phyloP scores from a whole-genome alignment of 257 asterid genomes.

The Solanum gracilifrons region DNA sequence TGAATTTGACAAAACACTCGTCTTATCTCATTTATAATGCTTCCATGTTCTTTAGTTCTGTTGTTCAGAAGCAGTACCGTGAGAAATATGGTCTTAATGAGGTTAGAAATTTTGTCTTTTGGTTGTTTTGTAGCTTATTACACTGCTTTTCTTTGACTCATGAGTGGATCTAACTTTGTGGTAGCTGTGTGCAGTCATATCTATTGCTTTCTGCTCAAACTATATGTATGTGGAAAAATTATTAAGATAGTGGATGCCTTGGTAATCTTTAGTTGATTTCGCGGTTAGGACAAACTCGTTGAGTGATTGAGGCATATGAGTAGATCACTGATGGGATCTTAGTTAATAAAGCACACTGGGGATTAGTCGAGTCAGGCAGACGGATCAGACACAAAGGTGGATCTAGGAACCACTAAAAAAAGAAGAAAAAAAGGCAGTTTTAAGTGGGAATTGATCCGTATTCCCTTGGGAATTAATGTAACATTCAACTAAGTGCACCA shows the following conservation, averaged over 20 bases:
- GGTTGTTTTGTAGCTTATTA: neutral
- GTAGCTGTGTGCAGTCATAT: neutral
- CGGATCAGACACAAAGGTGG: neutral
- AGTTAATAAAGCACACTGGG: neutral
- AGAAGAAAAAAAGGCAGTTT: neutral
- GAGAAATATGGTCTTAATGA: conserved; percentile 52
- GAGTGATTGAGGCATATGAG: neutral
- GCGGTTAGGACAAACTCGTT: neutral
- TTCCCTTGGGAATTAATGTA: neutral
- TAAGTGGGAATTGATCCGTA: neutral
- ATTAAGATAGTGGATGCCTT: neutral
- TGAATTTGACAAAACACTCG: conserved; percentile 86
- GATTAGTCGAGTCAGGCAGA: neutral
- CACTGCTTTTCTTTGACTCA: neutral
- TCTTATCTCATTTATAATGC: conserved; percentile 91
- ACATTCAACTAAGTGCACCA: neutral
- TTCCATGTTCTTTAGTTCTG: conserved; percentile 71
- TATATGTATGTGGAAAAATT: neutral
- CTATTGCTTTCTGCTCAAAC: neutral
- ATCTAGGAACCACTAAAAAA: neutral
- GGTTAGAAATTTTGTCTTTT: conserved; percentile 18
- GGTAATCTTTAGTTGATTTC: neutral
- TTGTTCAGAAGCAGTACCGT: conserved; percentile 71
- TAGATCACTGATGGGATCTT: neutral
- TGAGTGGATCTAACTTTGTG: neutral